A percentile compares a stretch with the other conserved stretches of the same genome.
Evolutionary conservation across 345 rosid genomes (phyloP).

Genomic region (Murraya paniculata): DNA sequence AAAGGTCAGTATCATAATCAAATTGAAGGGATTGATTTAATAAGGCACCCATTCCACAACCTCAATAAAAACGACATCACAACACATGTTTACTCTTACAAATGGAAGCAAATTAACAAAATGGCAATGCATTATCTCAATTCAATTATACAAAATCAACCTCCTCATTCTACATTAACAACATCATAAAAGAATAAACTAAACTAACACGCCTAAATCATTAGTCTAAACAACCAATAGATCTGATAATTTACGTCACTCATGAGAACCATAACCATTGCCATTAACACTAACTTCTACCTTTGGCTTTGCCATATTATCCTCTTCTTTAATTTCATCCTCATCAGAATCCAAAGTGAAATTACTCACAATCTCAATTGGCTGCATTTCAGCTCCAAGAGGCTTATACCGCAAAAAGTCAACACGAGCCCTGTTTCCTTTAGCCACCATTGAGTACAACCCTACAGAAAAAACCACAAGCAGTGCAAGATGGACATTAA

Average conservation of each 20-base stretch:
- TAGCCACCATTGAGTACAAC: slow-evolving; percentile 47
- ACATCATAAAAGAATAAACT: slow-evolving; percentile 6
- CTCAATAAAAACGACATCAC: not conserved
- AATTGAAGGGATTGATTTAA: not conserved
- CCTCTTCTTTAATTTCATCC: slow-evolving; percentile 51
- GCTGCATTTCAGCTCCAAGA: slow-evolving; percentile 60
- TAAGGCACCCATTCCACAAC: not conserved
- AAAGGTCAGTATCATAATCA: not conserved
- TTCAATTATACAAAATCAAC: slow-evolving; percentile 21
- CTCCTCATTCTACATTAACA: not conserved
- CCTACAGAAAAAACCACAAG: slow-evolving; percentile 48
- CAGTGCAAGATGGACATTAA: slow-evolving; percentile 83
- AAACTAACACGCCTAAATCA: not conserved
- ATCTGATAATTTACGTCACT: slow-evolving; percentile 33
- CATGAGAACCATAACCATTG: slow-evolving; percentile 32
- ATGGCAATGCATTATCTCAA: slow-evolving; percentile 6
- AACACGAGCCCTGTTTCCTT: slow-evolving; percentile 36
- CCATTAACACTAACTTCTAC: slow-evolving; percentile 50
- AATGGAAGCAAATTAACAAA: not conserved
- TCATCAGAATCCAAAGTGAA: slow-evolving; percentile 86
- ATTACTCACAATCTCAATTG: slow-evolving; percentile 35
- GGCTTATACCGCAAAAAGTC: slow-evolving; percentile 52
- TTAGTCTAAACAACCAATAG: not conserved
- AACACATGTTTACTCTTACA: not conserved
- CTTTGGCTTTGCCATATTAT: slow-evolving; percentile 16